Conservation (phyloP, 495 filamentous ascomycete species). For the Aspergillus cristatus region DNA sequence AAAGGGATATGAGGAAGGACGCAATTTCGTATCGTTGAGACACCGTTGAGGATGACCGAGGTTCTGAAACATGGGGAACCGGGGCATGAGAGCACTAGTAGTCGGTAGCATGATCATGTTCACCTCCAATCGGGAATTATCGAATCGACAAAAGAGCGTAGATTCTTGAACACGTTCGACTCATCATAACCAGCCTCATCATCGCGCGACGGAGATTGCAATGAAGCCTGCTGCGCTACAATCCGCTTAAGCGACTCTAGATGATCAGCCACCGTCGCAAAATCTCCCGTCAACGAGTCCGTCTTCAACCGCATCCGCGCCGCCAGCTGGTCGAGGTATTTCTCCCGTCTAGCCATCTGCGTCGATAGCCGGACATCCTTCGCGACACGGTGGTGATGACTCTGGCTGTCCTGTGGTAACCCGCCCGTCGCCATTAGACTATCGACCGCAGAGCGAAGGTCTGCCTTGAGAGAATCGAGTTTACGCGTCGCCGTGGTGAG, state of each 20-base stretch:
- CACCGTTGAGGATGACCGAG: too few relatives aligned
- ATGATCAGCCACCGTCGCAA: constrained; percentile 34
- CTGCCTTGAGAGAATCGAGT: constrained; percentile 32
- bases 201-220: too few relatives aligned
- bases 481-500: constrained; percentile 25
- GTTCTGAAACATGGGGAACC: too few relatives aligned
- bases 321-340: constrained; percentile 31
- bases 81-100: too few relatives aligned
- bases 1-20: too few relatives aligned
- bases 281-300: constrained; percentile 24
- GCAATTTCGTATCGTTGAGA: too few relatives aligned
- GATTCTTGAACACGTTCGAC: too few relatives aligned
- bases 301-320: constrained; percentile 28
- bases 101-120: too few relatives aligned
- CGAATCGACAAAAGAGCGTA: too few relatives aligned
- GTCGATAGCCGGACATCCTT: constrained; percentile 25
- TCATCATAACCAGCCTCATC: too few relatives aligned
- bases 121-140: too few relatives aligned
- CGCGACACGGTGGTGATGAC: constrained; percentile 6
- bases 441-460: constrained; percentile 33
- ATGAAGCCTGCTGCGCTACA: too few relatives aligned
- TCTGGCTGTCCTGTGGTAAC: constrained; percentile 3
- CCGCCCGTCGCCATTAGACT: constrained; percentile 23
- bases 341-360: constrained; percentile 25
- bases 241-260: constrained; percentile 17